These are phyloP conservation scores for Pseudocohnilembus persalinus DNA, from an alignment of 169 alveolate genomes.

Conservation along the genomic window DNA sequence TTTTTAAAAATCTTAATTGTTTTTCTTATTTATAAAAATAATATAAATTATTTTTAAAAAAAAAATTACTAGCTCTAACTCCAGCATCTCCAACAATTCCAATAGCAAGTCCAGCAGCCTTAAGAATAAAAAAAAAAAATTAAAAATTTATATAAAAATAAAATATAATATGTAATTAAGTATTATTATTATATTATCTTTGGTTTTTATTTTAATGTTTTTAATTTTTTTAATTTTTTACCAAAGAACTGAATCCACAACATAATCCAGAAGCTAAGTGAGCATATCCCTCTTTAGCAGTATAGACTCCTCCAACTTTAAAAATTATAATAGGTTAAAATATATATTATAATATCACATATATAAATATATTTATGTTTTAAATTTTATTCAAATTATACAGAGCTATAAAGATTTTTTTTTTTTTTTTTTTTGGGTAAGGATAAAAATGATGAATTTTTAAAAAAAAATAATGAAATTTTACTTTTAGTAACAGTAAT, in stretches of 20 bases:
- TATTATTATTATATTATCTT: not conserved
- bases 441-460: conserved; percentile 55
- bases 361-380: no score
- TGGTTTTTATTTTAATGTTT: not conserved
- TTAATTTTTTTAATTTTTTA: not conserved
- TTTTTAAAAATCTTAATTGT: not conserved
- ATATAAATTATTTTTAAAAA: not conserved
- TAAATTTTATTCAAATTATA: not conserved
- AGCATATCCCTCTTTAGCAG: conserved; percentile 92
- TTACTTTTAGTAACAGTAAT: conserved; percentile 68
- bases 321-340: no score
- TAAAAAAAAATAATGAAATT: no score
- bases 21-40: no score
- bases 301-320: no score
- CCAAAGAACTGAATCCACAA: conserved; percentile 91
- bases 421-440: conserved; percentile 49
- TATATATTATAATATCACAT: no score
- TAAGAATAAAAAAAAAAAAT: conserved; percentile 16
- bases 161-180: no score
- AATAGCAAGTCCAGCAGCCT: conserved; percentile 99
- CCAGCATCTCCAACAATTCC: conserved; percentile 99
- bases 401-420: not conserved
- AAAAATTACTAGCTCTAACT: conserved; percentile 92
- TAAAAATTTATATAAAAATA: no score
- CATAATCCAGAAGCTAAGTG: conserved; percentile 96